Evolutionary conservation across 139 green algal species (phyloP), one percentile per base, ranked within the genome.

Genomic region (Gonium pectorale): DNA sequence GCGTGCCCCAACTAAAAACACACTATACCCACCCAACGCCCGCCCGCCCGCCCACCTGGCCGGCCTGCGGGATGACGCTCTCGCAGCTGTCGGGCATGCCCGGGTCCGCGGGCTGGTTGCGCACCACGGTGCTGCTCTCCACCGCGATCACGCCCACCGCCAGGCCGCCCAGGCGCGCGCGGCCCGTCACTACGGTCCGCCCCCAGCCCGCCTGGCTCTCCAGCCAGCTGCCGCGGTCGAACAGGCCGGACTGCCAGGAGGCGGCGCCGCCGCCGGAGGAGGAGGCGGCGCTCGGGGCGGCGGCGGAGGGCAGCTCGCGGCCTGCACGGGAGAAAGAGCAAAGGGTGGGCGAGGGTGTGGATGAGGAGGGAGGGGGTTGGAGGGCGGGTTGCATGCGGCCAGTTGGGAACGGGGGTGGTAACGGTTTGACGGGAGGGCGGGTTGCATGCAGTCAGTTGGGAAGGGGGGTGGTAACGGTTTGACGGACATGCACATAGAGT

Each of bases 61-160:
- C 75, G 5, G 92, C 94, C 87, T 98, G 95, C 6, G 93, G 92
- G 17, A 97, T 90, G n/a, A 89, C 84, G 29, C 91, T 89, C 90
- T 98, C 95, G 24, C 90, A 93, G 22, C 89, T 93, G 62, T 95
- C 91, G 0, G 94, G 93, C 87, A 95, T 93, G 26, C 95, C 97
- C 7, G 98, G 98, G 90, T 99, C 98, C 1, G 97, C 98, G 0
- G 97, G 97, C 27, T 98, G 92, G 49, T 92, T 62, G 79, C 71
- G 95, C 83, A 94, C 94, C 46, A 98, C 92, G 0, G 95, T 96
- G 56, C 91, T 56, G 0, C 92, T 97, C 92, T 99, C 96, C 85
- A 99, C 97, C 0, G 96, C 97, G 49, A 99, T 95, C 29, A 99
- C 95, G 31, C 97, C 94, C 52, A 99, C 93, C 5, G 98, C 91